Evolutionary conservation across 1,284 basidiomycete genomes (phyloP).

Genomic region (Ustilago shanxiensis): DNA sequence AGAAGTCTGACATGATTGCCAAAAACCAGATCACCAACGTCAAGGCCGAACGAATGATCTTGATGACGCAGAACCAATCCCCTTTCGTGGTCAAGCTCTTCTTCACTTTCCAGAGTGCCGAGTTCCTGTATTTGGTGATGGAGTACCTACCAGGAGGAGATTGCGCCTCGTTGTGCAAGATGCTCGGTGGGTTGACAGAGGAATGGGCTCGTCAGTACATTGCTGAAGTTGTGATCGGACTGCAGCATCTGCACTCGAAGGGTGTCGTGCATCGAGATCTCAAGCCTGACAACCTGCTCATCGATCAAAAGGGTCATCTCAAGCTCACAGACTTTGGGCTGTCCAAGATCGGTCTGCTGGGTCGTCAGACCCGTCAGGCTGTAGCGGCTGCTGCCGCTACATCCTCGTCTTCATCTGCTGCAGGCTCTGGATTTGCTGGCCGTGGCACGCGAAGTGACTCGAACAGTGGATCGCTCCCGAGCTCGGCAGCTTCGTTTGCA

Average conservation of each 20-base stretch:
- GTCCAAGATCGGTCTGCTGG: constrained; percentile 94
- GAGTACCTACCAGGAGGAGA: constrained; percentile 84
- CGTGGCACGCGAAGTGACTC: constrained; percentile 26
- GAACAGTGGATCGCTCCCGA: constrained; percentile 44
- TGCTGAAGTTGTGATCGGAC: constrained; percentile 92
- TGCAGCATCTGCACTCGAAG: constrained; percentile 93
- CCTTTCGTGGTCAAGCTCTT: constrained; percentile 79
- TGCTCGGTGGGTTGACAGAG: constrained; percentile 89
- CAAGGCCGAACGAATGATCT: constrained; percentile 98
- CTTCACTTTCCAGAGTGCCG: constrained; percentile 72
- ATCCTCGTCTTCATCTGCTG: constrained; percentile 9
- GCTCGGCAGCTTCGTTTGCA: constrained; percentile 47
- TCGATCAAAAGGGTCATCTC: constrained; percentile 93
- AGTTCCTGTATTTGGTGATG: constrained; percentile 72
- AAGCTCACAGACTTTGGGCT: constrained; percentile 98
- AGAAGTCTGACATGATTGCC: constrained; percentile 99
- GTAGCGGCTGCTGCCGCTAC: constrained; percentile 18
- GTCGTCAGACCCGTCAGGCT: constrained; percentile 78
- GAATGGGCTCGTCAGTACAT: constrained; percentile 97
- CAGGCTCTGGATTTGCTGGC: constrained; percentile 15
- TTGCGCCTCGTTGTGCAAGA: constrained; percentile 95
- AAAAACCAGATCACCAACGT: constrained; percentile 99
- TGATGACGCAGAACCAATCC: constrained; percentile 99
- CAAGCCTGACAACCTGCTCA: constrained; percentile 97
- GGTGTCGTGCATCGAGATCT: constrained; percentile 98